Evolutionary conservation across 2,329 filamentous ascomycete species (phyloP).

Genomic region (Sarocladium kiliense): DNA sequence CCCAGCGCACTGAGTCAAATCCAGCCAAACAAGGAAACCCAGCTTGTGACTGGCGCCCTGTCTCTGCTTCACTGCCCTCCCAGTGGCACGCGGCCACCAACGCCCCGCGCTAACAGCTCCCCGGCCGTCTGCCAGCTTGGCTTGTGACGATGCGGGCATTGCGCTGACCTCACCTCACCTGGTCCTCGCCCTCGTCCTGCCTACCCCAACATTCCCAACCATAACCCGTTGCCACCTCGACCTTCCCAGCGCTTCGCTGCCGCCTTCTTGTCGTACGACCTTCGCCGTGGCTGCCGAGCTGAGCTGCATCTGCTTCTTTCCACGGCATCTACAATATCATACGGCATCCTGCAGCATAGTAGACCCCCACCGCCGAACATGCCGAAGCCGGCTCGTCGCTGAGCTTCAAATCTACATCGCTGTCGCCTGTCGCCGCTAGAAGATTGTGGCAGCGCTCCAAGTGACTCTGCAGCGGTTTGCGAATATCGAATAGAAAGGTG

Average conservation of each 20-base stretch:
- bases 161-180: constrained; percentile 8
- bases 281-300: neutral
- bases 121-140: constrained; percentile 3
- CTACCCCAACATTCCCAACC: neutral
- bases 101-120: constrained; percentile 6
- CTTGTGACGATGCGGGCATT: constrained; percentile 7
- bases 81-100: neutral
- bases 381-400: neutral
- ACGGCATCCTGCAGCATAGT: neutral
- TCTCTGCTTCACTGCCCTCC: neutral
- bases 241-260: neutral
- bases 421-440: neutral
- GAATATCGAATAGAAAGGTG: too few species aligned
- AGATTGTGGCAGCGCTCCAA: neutral
- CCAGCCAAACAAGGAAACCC: neutral
- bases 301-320: neutral
- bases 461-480: neutral
- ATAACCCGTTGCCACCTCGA: neutral
- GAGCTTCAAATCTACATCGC: neutral
- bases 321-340: neutral
- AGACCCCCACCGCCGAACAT: constrained; percentile 1
- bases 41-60: neutral
- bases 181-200: neutral
- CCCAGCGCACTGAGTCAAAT: neutral
- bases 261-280: neutral